Evolutionary conservation across 2,329 filamentous ascomycete genomes (phyloP), one percentile per base, ranked within the genome.

Genomic region (Penicillium thymicola): DNA sequence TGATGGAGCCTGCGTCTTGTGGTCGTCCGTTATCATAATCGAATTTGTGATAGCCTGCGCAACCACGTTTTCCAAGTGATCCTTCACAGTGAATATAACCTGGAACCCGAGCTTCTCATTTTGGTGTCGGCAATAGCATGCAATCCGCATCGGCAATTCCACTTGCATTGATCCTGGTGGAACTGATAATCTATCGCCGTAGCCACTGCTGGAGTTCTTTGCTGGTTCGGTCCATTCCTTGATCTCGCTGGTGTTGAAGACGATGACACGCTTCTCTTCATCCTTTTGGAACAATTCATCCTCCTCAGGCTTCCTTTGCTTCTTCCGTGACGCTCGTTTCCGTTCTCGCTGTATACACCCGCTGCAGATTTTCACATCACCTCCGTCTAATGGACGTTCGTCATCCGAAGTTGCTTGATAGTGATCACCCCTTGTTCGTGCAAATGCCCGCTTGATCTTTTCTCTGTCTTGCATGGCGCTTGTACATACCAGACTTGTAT

Each of bases 21-120:
- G 93, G 69, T 99, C 93, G 71, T 99, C 93, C 1, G 94, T 97
- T 61, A 97, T 97, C 83, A 97, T 93, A 62, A 97, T 96, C 0
- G 91, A 89, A 54, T 88, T 86, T 21, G 90, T 91, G 62, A 96
- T 88, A 51, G 87, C 85, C 75, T 99, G 93, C 7, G 91, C 89
- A 42, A 97, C 78, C 32, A 96, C 78, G 43, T 86, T 85, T 65
- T 87, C 89, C 61, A 85, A 78, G 68, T 85, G 85, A 73, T 97
- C 90, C 70, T 92, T 96, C 68, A 99, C 82, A 1, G 93, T 97
- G 75, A 97, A 96, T 61, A 99, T 96, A 66, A 97, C 92, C 66
- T 83, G 82, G 75, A 97, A 99, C 2, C 93, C 93, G 64, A 88
- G 80, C 77, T 97, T 97, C 76, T 97, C 94, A 58, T 89, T 86